Base-by-base conservation (phyloP, 2,329 filamentous ascomycete genomes). In the Neofusicoccum sp. region DNA sequence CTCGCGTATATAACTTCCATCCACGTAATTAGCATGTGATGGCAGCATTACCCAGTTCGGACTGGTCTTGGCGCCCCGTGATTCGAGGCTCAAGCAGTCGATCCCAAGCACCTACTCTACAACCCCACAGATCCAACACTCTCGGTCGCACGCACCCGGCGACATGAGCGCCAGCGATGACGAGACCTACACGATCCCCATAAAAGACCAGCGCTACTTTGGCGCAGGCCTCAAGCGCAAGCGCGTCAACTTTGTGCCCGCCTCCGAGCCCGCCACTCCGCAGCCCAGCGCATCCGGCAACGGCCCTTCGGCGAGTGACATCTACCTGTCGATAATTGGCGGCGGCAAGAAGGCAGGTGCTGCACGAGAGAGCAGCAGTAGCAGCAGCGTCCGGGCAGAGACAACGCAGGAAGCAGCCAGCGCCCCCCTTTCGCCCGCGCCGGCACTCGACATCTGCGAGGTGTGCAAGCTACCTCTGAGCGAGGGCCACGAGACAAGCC, bases 221-320 rank as follows among this genome's bases (percentile, higher is more conserved):
- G 84, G 85, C 47, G 84, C 85, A 11, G 86, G 87, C n/a, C 81
- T 89, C 59, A 85, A 85, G 71, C 80, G 85, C 67, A 87, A 85
- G 75, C 80, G 78, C 59, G 82, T 89, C 47, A 78, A 80, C 5
- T 89, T 89, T 71, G 84, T 89, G 12, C 79, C 83, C 22, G 81
- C 85, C 22, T 76, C 78, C 4, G 59, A 71, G 6, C 49, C 67
- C 31, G 62, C 66, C 31, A 54, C 60, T 39, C 68, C 6, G 67
- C 70, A 14, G 44, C 65, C 47, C n/a, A 34, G 66, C n/a, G 52
- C 66, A 8, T 39, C 41, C 29, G 29, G 54, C 41, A 67, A 74
- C 64, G 58, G 52, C 56, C 62, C 59, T 39, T 49, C 37, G 8
- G 47, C 39, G 86, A 91, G 62, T 76, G 86, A 49, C 92, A 92